Percentiles rank a stretch among this genome's conserved stretches.
Conservation (phyloP, 371 early-diverging fungal species). For the Parasitella parasitica region DNA sequence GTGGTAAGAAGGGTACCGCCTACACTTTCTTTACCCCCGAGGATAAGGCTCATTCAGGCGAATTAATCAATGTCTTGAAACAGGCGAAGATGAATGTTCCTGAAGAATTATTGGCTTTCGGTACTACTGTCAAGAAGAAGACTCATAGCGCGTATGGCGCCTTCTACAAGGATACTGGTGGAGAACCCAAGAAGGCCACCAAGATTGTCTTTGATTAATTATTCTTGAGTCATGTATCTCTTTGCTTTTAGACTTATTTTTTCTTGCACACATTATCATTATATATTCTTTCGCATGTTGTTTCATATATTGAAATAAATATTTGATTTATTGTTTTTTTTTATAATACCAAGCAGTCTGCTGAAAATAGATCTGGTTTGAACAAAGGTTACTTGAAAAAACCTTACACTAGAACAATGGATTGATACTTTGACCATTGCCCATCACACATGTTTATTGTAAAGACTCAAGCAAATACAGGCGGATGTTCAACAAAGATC, state of each 20-base stretch:
- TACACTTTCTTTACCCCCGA: conserved; percentile 94
- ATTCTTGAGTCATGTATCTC: background rate
- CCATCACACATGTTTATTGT: no score
- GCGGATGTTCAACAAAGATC: background rate
- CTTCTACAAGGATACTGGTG: conserved; percentile 91
- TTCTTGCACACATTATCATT: background rate
- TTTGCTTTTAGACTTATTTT: background rate
- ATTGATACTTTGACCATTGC: background rate
- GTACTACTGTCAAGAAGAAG: conserved; percentile 96
- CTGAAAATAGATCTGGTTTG: no score
- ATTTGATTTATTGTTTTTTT: conserved; percentile 2
- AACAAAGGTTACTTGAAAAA: no score
- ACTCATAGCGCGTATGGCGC: conserved; percentile 94
- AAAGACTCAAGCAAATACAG: no score
- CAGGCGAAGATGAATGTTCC: conserved; percentile 89
- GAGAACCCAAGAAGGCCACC: conserved; percentile 75
- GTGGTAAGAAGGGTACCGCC: conserved; percentile 88
- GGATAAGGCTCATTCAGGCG: conserved; percentile 91
- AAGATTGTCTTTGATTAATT: conserved; percentile 83
- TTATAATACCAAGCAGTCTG: no score
- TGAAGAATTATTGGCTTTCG: conserved; percentile 86
- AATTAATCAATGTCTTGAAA: conserved; percentile 88
- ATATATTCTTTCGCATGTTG: background rate
- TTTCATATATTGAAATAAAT: background rate
- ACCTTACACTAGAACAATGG: no score